phyloP scores from a whole-genome alignment of 2,329 filamentous ascomycete genomes.

The Colletotrichum simmondsii region DNA sequence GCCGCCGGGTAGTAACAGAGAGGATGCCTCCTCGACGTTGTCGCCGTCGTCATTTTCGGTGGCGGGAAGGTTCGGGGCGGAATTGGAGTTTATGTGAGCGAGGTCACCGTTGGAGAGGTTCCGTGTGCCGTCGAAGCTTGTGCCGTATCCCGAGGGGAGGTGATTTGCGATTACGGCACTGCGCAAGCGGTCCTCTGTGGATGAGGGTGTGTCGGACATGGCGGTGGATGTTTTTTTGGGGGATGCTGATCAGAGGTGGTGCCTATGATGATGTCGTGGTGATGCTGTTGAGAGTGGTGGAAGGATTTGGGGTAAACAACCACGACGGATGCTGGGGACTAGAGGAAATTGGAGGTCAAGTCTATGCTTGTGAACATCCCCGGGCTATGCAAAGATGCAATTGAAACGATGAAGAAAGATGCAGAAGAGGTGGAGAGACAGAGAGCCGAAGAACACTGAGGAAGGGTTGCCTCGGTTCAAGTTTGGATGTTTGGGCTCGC shows the following conservation, averaged over 20 bases:
- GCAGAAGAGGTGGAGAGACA: not conserved
- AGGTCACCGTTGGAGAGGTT: constrained; percentile 24
- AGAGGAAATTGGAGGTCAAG: not conserved
- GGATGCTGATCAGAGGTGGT: not conserved
- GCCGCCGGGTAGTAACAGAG: constrained; percentile 77
- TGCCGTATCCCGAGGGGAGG: constrained; percentile 35
- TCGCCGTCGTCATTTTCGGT: constrained; percentile 30
- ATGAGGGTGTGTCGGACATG: constrained; percentile 30
- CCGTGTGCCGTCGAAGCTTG: constrained; percentile 35
- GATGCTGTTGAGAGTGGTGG: not conserved
- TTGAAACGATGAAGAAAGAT: not conserved
- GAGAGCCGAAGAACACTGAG: not conserved
- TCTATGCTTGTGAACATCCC: not conserved
- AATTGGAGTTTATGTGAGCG: constrained; percentile 17
- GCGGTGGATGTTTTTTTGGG: not conserved
- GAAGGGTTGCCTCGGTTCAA: constrained; percentile 1
- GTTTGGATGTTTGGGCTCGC: not conserved
- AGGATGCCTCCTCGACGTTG: constrained; percentile 64
- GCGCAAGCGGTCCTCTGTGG: constrained; percentile 26
- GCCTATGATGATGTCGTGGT: not conserved
- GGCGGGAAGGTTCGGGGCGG: not conserved
- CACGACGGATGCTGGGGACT: not conserved
- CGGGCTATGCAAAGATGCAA: not conserved
- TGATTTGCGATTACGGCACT: constrained; percentile 33
- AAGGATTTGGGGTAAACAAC: not conserved